Conservation (phyloP, 139 green algal species). For the Deuterostichococcus epilithicus region DNA sequence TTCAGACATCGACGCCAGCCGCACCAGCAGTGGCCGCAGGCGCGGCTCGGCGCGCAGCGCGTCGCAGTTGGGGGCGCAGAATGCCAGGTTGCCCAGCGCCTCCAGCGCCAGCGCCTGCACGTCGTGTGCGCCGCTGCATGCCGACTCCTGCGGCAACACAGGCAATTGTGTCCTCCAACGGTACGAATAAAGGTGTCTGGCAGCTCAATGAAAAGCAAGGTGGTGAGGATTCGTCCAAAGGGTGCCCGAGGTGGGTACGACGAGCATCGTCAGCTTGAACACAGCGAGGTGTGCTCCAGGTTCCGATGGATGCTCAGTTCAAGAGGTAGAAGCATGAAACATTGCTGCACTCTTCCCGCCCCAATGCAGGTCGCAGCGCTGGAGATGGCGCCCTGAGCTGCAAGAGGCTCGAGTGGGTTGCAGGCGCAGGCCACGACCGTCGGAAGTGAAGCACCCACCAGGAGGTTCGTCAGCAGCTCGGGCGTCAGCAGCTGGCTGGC, state of each 20-base stretch:
- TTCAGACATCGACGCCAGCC: conserved; percentile 30
- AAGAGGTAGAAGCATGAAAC: too few relatives aligned
- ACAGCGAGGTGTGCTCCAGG: too few relatives aligned
- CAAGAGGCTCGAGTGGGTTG: too few relatives aligned
- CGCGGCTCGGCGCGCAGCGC: conserved; percentile 19
- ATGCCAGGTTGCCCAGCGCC: conserved; percentile 60
- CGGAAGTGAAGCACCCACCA: conserved; percentile 11
- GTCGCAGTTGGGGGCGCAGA: conserved; percentile 42
- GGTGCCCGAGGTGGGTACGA: too few relatives aligned
- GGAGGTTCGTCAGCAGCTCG: conserved; percentile 12
- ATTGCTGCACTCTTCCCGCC: too few relatives aligned
- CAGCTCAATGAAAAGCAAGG: too few relatives aligned
- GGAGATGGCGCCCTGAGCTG: too few relatives aligned
- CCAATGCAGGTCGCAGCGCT: too few relatives aligned
- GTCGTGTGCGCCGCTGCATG: conserved; percentile 7
- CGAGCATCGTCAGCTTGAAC: too few relatives aligned
- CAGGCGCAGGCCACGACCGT: too few relatives aligned
- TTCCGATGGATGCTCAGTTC: too few relatives aligned
- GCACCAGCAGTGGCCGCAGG: conserved; percentile 42
- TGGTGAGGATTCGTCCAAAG: too few relatives aligned
- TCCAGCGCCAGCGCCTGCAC: conserved; percentile 51
- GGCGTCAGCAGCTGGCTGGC: conserved; percentile 35
- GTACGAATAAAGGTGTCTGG: background rate
- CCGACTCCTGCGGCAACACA: conserved; percentile 11
- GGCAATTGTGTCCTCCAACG: background rate